These are phyloP conservation scores for Globisporangium camurandrum DNA, from an alignment of 352 stramenopile genomes.

Conservation along the genomic window DNA sequence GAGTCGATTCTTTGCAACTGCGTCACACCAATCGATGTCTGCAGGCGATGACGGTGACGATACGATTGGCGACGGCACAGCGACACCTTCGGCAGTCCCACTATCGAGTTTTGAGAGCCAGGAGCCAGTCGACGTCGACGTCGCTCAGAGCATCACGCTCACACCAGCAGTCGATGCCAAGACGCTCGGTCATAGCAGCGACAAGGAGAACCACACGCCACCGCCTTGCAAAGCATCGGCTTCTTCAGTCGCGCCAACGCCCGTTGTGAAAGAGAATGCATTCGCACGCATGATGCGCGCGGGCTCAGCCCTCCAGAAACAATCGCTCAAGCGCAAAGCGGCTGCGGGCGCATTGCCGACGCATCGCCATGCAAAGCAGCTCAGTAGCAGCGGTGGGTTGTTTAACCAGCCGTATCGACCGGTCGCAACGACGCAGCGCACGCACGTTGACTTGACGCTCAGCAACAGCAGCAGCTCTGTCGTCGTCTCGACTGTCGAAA, in stretches of 20 bases:
- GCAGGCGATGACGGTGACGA: conserved; percentile 22
- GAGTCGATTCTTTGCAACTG: conserved; percentile 15
- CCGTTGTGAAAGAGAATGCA: conserved; percentile 48
- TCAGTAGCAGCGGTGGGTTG: too few species aligned
- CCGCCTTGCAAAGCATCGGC: conserved; percentile 2
- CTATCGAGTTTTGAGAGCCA: conserved; percentile 45
- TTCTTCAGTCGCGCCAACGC: neutral
- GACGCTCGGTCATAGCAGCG: conserved; percentile 8
- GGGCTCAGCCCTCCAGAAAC: conserved; percentile 41
- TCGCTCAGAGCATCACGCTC: conserved; percentile 45
- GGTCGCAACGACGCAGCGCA: too few species aligned
- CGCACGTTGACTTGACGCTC: too few species aligned
- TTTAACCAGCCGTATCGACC: too few species aligned
- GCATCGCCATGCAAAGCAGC: conserved; percentile 3
- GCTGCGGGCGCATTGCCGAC: conserved; percentile 7
- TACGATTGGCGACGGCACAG: too few species aligned
- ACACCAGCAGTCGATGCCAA: conserved; percentile 36
- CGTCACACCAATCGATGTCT: too few species aligned
- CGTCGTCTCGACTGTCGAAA: too few species aligned
- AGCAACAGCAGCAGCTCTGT: too few species aligned
- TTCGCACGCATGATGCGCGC: conserved; percentile 79
- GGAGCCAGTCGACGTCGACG: conserved; percentile 33
- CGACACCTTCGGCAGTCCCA: too few species aligned
- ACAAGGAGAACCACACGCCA: conserved; percentile 41
- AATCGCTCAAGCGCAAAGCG: conserved; percentile 49